Evolutionary conservation across 805 yeast genomes (phyloP).

Genomic region (Ogataea degrootiae): DNA sequence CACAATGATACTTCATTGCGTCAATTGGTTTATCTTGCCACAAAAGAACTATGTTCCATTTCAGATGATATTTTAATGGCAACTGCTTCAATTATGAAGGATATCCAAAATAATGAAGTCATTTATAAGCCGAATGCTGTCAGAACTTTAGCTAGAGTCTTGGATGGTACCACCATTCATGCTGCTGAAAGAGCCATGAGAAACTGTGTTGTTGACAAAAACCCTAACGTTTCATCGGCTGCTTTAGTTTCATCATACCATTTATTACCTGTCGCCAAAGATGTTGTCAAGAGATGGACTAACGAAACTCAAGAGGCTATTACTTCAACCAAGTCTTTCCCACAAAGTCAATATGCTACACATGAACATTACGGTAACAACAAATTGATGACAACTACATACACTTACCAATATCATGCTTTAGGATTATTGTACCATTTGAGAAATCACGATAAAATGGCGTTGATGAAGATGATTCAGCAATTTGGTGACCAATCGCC

Average conservation of each 20-base stretch:
- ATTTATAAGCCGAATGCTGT: conserved; percentile 92
- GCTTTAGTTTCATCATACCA: conserved; percentile 90
- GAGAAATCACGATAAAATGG: conserved; percentile 90
- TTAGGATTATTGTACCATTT: conserved; percentile 83
- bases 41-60: conserved; percentile 79
- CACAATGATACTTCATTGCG: conserved; percentile 83
- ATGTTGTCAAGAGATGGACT: conserved; percentile 88
- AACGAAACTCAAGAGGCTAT: conserved; percentile 95
- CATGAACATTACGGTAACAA: conserved; percentile 54
- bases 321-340: conserved; percentile 52
- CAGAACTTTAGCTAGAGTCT: conserved; percentile 82
- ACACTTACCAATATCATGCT: conserved; percentile 93
- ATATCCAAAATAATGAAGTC: conserved; percentile 83
- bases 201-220: conserved; percentile 86
- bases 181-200: conserved; percentile 90
- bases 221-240: conserved; percentile 88
- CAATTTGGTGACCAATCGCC: conserved; percentile 57
- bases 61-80: conserved; percentile 96
- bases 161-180: conserved; percentile 87
- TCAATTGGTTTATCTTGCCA: conserved; percentile 90
- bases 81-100: conserved; percentile 96
- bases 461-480: conserved; percentile 83
- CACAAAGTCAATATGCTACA: conserved; percentile 42
- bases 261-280: conserved; percentile 82
- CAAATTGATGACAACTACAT: conserved; percentile 62